Evolutionary conservation across 306 rosid species (phyloP).

Genomic region (Dalbergia cochinchinensis): DNA sequence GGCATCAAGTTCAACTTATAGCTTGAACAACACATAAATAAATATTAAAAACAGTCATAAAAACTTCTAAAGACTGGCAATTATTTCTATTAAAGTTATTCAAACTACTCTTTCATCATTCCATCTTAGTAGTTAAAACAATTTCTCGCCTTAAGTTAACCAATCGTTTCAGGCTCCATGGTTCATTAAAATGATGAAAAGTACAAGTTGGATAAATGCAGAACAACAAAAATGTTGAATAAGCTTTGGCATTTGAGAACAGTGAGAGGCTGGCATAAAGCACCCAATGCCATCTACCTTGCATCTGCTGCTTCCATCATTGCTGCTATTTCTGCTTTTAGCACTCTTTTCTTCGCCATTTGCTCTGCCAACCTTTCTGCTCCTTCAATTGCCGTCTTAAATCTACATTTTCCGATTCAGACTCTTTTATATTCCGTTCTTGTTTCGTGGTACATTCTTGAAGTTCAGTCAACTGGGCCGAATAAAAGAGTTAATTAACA

Average conservation of each 20-base stretch:
- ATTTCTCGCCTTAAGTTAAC: too few relatives aligned
- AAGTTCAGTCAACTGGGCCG: slow-evolving; percentile 39
- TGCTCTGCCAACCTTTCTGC: slow-evolving; percentile 33
- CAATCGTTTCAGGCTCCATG: not conserved
- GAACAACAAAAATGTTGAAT: slow-evolving; percentile 33
- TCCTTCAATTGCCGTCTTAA: slow-evolving; percentile 39
- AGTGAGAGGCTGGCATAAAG: slow-evolving; percentile 32
- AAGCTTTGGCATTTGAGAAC: slow-evolving; percentile 49
- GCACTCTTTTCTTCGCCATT: slow-evolving; percentile 34
- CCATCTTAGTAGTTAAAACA: too few relatives aligned
- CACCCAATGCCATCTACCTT: slow-evolving; percentile 18
- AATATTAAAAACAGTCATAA: too few relatives aligned
- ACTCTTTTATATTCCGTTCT: slow-evolving; percentile 40
- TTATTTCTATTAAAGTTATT: too few relatives aligned
- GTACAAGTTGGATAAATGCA: slow-evolving; percentile 32
- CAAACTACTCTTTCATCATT: too few relatives aligned
- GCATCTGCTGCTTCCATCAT: slow-evolving; percentile 33
- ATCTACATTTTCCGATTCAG: slow-evolving; percentile 34
- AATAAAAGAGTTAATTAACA: not conserved
- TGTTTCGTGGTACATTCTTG: slow-evolving; percentile 44
- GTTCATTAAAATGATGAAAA: slow-evolving; percentile 14
- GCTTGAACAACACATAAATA: too few relatives aligned
- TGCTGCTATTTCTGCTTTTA: slow-evolving; percentile 34
- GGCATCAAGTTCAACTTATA: too few relatives aligned
- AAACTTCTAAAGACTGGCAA: too few relatives aligned